phyloP scores from a whole-genome alignment of 345 rosid genomes.

The Carallia brachiata region DNA sequence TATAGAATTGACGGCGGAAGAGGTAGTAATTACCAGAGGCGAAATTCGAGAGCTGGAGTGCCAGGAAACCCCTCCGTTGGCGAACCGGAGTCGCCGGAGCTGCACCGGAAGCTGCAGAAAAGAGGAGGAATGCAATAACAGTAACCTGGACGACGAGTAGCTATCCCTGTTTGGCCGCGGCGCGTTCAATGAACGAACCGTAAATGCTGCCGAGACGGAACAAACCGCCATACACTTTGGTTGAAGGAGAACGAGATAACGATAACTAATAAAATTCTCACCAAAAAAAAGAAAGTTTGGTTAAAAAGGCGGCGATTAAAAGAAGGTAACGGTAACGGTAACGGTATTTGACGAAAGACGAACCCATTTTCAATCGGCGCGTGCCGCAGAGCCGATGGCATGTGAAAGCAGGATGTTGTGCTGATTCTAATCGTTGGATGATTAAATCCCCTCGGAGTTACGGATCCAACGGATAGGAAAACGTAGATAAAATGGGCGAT shows the following conservation, averaged over 20 bases:
- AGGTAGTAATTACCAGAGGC: constrained; percentile 14
- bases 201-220: constrained; percentile 33
- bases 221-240: constrained; percentile 46
- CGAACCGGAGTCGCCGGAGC: constrained; percentile 31
- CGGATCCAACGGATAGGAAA: too few species aligned
- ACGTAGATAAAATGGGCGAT: too few species aligned
- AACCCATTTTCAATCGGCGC: background rate
- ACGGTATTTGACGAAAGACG: background rate
- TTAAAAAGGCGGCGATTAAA: background rate
- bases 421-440: too few species aligned
- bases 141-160: constrained; percentile 6
- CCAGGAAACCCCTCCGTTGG: constrained; percentile 15
- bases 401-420: too few species aligned
- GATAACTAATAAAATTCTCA: background rate
- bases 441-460: too few species aligned
- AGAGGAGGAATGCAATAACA: constrained; percentile 27
- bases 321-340: too few species aligned
- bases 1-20: background rate
- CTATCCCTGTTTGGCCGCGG: background rate
- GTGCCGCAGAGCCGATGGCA: too few species aligned
- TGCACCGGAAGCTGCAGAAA: constrained; percentile 32
- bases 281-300: background rate
- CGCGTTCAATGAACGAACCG: constrained; percentile 23
- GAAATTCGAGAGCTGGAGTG: constrained; percentile 32
- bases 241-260: background rate